Evolutionary conservation across 2,329 filamentous ascomycete species (phyloP).

Genomic region (Penicillium sp.): DNA sequence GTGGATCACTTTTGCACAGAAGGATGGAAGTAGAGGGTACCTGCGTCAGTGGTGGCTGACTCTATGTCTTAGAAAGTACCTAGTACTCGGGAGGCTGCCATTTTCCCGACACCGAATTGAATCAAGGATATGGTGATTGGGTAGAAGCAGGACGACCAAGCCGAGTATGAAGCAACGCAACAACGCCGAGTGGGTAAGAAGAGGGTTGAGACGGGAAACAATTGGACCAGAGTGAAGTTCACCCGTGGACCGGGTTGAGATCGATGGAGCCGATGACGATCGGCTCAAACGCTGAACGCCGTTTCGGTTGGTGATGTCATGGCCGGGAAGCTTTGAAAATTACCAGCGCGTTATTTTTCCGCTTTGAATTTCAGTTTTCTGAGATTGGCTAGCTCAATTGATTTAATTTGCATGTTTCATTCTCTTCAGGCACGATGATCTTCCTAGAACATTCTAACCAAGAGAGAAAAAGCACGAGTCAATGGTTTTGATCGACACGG

Average conservation of each 20-base stretch:
- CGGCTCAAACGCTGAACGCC: slow-evolving; percentile 29
- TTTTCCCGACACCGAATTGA: slow-evolving; percentile 4
- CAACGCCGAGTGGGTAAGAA: slow-evolving; percentile 28
- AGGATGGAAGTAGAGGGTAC: slow-evolving; percentile 18
- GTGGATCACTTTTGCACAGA: slow-evolving; percentile 7
- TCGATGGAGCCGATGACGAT: slow-evolving; percentile 36
- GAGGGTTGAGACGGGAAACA: slow-evolving; percentile 1
- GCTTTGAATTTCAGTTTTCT: background rate
- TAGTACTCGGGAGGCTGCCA: slow-evolving; percentile 11
- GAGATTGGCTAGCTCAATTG: too few species aligned
- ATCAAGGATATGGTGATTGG: slow-evolving; percentile 15
- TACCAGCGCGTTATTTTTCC: slow-evolving; percentile 9
- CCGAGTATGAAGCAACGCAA: slow-evolving; percentile 22
- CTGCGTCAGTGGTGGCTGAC: slow-evolving; percentile 18
- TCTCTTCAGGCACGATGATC: background rate
- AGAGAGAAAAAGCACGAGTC: background rate
- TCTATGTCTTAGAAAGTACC: slow-evolving; percentile 15
- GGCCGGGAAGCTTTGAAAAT: slow-evolving; percentile 18
- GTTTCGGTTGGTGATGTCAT: slow-evolving; percentile 34
- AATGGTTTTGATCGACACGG: background rate
- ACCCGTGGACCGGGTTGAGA: slow-evolving; percentile 29
- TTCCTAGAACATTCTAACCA: too few species aligned
- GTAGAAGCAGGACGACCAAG: slow-evolving; percentile 7
- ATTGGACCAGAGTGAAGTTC: slow-evolving; percentile 25
- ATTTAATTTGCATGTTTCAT: background rate